Base-by-base conservation (phyloP, 345 rosid genomes). In the Eucalyptus grandis region DNA sequence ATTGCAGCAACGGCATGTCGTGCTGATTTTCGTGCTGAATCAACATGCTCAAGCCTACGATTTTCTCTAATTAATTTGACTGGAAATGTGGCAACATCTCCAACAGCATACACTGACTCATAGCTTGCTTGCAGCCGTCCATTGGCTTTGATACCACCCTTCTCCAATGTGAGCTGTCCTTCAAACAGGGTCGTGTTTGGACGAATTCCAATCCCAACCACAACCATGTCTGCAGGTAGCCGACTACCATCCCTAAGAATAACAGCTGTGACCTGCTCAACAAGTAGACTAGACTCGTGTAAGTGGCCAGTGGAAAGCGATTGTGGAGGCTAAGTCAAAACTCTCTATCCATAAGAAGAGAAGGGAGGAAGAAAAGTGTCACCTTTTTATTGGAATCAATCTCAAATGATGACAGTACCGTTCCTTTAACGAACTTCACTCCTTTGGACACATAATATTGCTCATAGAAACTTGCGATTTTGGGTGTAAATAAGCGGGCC, bases 11-110 rank as follows among this genome's bases (percentile, higher is more conserved):
- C 98, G 31, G 95, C 98, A 77, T 97, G 97, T 72, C 91, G 94
- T 53, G 99, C 99, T 8, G 99, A 93, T 93, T 95, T 96, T 86
- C 98, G 93, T 17, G 99, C 99, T 1, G 95, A 95, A 92, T 96
- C 99, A 27, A 98, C 99, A 72, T 97, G 99, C 95, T 97, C 99
- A 65, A 98, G 99, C 92, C 99, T 96, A 62, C 98, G 95, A 88
- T 90, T 95, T 91, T 96, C 98, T 5, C 97, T 95, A 51, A 94
- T 94, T 58, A 96, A 91, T 91, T 95, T 95, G 92, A 98, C 98
- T 17, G 98, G 99, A 89, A 98, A 97, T 27, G 98, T 87, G 51
- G 99, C 99, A 89, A 96, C 99, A 88, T 98, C 99, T 44, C 99
- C 98, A 49, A 97, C 95, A 47, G 98, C 99, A 65, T 97, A 96